phyloP scores from a whole-genome alignment of 805 yeast genomes.

The Blastobotrys peoriensis region DNA sequence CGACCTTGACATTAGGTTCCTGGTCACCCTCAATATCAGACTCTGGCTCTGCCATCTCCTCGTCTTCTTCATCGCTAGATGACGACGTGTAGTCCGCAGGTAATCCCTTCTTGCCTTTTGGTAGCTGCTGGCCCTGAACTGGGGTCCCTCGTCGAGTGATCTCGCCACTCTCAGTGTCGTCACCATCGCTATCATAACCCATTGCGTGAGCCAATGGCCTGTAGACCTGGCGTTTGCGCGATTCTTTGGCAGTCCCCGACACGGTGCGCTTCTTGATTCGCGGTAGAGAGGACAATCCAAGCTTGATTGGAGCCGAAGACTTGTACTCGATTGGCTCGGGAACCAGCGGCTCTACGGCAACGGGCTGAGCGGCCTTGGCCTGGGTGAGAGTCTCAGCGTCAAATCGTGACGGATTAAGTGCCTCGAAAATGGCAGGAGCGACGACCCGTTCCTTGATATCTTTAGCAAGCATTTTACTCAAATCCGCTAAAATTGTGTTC shows the following conservation, averaged over 20 bases:
- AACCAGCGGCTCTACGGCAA: not conserved
- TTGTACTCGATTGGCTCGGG: not conserved
- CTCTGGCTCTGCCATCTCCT: constrained; percentile 17
- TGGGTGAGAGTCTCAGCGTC: constrained; percentile 1
- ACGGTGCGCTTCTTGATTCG: constrained; percentile 22
- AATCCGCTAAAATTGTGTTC: constrained; percentile 52
- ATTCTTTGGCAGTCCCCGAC: constrained; percentile 10
- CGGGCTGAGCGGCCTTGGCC: constrained; percentile 2
- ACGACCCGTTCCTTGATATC: constrained; percentile 70
- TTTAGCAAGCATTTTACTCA: constrained; percentile 54
- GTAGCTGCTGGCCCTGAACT: not conserved
- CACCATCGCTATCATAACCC: constrained; percentile 23
- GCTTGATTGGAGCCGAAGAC: not conserved
- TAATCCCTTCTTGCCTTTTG: not conserved
- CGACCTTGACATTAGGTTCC: not conserved
- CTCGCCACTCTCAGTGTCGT: constrained; percentile 16
- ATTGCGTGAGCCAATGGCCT: constrained; percentile 28
- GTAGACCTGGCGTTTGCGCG: constrained; percentile 11
- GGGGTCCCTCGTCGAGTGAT: constrained; percentile 15
- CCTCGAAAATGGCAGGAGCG: constrained; percentile 60
- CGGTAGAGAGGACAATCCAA: constrained; percentile 18
- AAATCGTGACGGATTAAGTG: constrained; percentile 43
- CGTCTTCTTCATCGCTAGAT: constrained; percentile 32
- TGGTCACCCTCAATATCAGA: constrained; percentile 15
- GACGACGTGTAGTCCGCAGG: constrained; percentile 43